These are phyloP conservation scores for Monosporascus ibericus DNA, from an alignment of 2,329 filamentous ascomycete species.

Conservation along the genomic window DNA sequence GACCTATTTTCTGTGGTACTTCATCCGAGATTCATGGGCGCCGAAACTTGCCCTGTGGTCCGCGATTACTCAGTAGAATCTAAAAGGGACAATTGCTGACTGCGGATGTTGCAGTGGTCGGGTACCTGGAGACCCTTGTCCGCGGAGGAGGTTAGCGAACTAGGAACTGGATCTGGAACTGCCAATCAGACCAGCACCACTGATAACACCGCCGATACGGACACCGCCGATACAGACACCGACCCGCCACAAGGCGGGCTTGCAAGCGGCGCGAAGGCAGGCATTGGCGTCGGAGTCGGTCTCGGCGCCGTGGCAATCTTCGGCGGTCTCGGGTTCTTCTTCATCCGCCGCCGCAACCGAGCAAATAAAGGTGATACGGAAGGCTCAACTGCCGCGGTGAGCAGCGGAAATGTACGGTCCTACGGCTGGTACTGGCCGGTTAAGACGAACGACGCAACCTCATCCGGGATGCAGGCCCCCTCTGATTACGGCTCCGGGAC, in stretches of 20 bases:
- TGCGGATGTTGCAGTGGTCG: too few relatives aligned
- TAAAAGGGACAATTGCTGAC: too few relatives aligned
- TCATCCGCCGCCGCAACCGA: slow-evolving; percentile 21
- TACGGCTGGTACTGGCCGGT: slow-evolving; percentile 1
- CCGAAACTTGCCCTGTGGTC: too few relatives aligned
- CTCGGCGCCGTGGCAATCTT: slow-evolving; percentile 17
- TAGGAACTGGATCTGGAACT: not conserved
- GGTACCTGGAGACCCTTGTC: slow-evolving; percentile 19
- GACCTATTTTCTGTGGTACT: too few relatives aligned
- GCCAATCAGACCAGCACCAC: not conserved
- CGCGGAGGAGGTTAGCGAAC: slow-evolving; percentile 11
- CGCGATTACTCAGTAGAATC: too few relatives aligned
- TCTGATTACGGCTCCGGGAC: not conserved
- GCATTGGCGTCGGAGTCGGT: slow-evolving; percentile 27
- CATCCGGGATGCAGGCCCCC: not conserved
- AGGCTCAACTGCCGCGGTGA: not conserved
- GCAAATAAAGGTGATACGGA: not conserved
- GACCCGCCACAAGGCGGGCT: slow-evolving; percentile 10
- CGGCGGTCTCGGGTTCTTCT: slow-evolving; percentile 17
- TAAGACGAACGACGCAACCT: not conserved
- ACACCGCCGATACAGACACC: too few relatives aligned
- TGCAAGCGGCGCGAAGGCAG: slow-evolving; percentile 27
- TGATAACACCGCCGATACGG: not conserved
- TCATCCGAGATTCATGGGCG: too few relatives aligned
- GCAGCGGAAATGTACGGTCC: not conserved